Conservation (phyloP, 177 flowering plant species). For the Tripterygium wilfordii region DNA sequence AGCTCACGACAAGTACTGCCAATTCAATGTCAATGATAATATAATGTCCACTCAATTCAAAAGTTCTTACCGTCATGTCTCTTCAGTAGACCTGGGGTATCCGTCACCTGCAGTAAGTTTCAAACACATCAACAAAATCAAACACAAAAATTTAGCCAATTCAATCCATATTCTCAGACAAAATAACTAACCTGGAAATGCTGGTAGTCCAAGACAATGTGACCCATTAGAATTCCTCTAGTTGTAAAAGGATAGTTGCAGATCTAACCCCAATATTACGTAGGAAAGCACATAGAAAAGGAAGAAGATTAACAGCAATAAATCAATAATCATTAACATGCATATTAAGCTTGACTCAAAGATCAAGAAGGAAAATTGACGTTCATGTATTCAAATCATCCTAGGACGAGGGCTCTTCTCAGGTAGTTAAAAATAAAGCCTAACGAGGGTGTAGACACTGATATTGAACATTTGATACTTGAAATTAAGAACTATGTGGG, state of each 20-base stretch:
- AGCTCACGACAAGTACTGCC: neutral
- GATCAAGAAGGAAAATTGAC: no score
- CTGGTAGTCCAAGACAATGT: slow-evolving; percentile 57
- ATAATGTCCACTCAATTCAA: no score
- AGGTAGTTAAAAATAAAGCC: no score
- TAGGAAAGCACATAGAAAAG: neutral
- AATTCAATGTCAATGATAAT: no score
- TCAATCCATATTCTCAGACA: no score
- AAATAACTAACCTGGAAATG: slow-evolving; percentile 64
- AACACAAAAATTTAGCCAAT: neutral
- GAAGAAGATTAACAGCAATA: neutral
- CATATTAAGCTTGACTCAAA: no score
- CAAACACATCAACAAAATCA: slow-evolving; percentile 1
- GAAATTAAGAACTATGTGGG: no score
- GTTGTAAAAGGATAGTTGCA: slow-evolving; percentile 98
- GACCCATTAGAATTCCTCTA: slow-evolving; percentile 97
- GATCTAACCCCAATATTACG: slow-evolving; percentile 37
- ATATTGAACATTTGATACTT: no score
- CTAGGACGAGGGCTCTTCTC: no score
- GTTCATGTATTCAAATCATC: no score
- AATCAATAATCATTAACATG: neutral
- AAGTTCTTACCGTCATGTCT: slow-evolving; percentile 85
- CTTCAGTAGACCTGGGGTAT: slow-evolving; percentile 88
- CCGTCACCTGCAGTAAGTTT: slow-evolving; percentile 68
- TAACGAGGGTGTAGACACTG: no score